Base-by-base conservation (phyloP, 352 stramenopile genomes). In the Phytopythium sindhum region DNA sequence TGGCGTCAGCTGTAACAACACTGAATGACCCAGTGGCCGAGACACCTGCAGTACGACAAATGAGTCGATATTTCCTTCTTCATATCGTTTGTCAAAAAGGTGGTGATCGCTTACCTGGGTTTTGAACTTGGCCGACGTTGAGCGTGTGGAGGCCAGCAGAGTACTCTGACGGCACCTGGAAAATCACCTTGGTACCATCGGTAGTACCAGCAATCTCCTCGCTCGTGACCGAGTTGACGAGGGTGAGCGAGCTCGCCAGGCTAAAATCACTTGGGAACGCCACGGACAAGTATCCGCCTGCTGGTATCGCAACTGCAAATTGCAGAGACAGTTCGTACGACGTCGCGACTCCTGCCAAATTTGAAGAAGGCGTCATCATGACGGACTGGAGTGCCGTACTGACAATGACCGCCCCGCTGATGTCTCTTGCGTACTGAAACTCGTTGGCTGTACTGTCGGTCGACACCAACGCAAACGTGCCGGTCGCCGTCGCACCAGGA, bases 401-500 rank as follows among this genome's bases (percentile, higher is more conserved):
- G 17, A 35, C 28, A 51, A 83, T 76, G 9, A 26, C 33, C 45
- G 68, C 72, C 12, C 42, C 64, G n/a, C n/a, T 60, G 35, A 87
- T 72, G 6, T n/a, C 33, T 5, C 29, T 33, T 23, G 53, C 56
- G 17, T 63, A 54, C 50, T 83, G 60, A 29, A 80, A 84, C 31
- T 67, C 56, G 23, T 54, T 51, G 2, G 42, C 54, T 1, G 60
- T 65, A 54, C 64, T 74, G 58, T 88, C 77, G 42, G 61, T 66
- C 44, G 74, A 82, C 45, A 39, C 55, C 51, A 89, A 5, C 4
- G 53, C 29, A 59, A 88, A 89, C 19, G 62, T 63, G 17, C 57
- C 67, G n/a, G 77, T 81, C 44, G 62, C 68, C 42, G 68, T 73
- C 52, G 67, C 75, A 14, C 78, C 80, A 60, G 76, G 73, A 61